Conservation (phyloP, 768 basidiomycete genomes). For the Phanerochaete carnosa region DNA sequence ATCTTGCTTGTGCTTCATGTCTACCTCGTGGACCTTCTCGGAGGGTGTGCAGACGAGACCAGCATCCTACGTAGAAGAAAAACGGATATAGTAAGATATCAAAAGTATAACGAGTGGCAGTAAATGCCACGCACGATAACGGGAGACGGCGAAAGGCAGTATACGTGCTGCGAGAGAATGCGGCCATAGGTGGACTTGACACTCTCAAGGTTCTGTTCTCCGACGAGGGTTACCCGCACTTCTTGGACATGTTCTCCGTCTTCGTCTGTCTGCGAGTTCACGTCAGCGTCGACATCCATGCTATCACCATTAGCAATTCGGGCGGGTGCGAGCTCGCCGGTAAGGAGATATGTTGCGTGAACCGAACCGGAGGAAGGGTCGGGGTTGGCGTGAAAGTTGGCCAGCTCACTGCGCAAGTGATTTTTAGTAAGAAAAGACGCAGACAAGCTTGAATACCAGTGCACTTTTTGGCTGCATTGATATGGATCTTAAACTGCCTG, state of each 20-base stretch:
- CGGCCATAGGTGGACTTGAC: constrained; percentile 49
- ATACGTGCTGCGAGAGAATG: constrained; percentile 60
- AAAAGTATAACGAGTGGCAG: no score
- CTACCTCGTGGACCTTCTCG: constrained; percentile 29
- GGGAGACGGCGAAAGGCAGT: constrained; percentile 66
- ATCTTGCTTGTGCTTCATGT: constrained; percentile 23
- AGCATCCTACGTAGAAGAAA: constrained; percentile 40
- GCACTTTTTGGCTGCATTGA: constrained; percentile 78
- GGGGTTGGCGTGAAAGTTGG: constrained; percentile 48
- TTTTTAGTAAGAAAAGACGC: neutral
- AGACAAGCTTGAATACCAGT: neutral
- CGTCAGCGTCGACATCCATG: constrained; percentile 12
- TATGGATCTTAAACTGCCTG: constrained; percentile 65
- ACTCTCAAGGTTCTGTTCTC: constrained; percentile 67
- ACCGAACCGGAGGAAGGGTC: constrained; percentile 37
- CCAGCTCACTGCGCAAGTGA: constrained; percentile 51
- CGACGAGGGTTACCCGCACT: constrained; percentile 54
- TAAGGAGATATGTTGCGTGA: constrained; percentile 70
- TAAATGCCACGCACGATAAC: constrained; percentile 45
- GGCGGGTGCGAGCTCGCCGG: constrained; percentile 43
- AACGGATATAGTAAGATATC: neutral
- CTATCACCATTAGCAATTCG: neutral
- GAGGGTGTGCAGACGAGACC: constrained; percentile 37
- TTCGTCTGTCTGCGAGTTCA: constrained; percentile 37
- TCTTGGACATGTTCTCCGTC: constrained; percentile 43